A percentile compares a stretch with the other conserved stretches of the same genome.
Conservation (phyloP, 495 filamentous ascomycete species). For the Melanomma pulvis-pyrius region DNA sequence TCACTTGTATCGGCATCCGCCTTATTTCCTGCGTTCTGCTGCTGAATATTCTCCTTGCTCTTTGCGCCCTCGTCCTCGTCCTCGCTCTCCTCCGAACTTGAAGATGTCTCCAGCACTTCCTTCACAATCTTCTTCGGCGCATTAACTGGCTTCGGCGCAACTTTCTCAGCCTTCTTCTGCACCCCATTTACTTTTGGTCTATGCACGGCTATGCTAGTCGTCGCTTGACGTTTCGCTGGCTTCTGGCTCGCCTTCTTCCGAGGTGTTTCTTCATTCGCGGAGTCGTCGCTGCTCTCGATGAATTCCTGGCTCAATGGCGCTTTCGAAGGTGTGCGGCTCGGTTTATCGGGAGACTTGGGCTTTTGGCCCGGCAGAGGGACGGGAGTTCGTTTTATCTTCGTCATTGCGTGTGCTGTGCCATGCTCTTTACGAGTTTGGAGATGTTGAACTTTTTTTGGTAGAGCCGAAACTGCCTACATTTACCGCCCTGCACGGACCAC, state of each 20-base stretch:
- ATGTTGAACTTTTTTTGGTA: slow-evolving; percentile 22
- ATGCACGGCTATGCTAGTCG: slow-evolving; percentile 15
- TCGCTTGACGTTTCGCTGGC: slow-evolving; percentile 8
- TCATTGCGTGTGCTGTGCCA: slow-evolving; percentile 24
- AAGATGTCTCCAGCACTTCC: not conserved
- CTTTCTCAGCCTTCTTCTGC: slow-evolving; percentile 8
- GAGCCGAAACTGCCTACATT: slow-evolving; percentile 16
- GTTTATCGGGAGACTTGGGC: slow-evolving; percentile 1
- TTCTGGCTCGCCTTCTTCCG: slow-evolving; percentile 1
- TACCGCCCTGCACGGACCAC: not conserved
- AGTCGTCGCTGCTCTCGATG: slow-evolving; percentile 28
- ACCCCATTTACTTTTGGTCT: slow-evolving; percentile 19
- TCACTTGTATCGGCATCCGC: not conserved
- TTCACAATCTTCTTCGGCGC: slow-evolving; percentile 7
- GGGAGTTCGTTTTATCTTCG: slow-evolving; percentile 15
- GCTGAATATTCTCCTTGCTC: not conserved
- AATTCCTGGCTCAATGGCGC: slow-evolving; percentile 28
- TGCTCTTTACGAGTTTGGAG: not conserved
- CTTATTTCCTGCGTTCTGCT: not conserved
- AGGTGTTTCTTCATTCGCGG: slow-evolving; percentile 8
- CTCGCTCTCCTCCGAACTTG: slow-evolving; percentile 23
- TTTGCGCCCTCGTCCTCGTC: not conserved
- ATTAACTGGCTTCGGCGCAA: not conserved
- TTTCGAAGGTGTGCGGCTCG: not conserved
- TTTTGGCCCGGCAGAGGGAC: slow-evolving; percentile 15